Evolutionary conservation across 768 basidiomycete species (phyloP), one percentile per base, ranked within the genome.

Genomic region (Lentinus tigrinus): DNA sequence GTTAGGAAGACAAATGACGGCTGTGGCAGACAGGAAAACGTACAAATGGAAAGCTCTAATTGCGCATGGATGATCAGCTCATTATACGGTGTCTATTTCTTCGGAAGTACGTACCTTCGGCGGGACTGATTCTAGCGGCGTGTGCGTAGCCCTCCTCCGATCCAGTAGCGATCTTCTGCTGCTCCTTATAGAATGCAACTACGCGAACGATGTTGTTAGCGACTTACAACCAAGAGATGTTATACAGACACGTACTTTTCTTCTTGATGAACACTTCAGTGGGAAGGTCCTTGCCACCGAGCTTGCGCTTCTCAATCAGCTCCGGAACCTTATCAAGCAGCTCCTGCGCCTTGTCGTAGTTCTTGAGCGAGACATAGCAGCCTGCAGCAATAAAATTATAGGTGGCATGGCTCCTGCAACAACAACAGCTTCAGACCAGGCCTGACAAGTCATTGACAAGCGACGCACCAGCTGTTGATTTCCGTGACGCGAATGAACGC

Each of bases 301-400:
- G 71, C 72, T 84, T 89, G 70, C 77, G 79, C 68, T 79, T 81
- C 19, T 84, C 79, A 11, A 91, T 74, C 50, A 85, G 67, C 0
- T 72, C 75, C 0, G 88, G 88, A n/a, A 91, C 78, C 13, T 67
- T 72, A 57, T 92, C 84, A 4, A 91, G 67, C 13, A 91, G 70
- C 54, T 71, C 71, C 69, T 88, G 84, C 9, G 88, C 86, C 61
- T 83, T 80, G 13, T 75, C 73, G n/a, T 74, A 68, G 56, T 88
- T 75, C 28, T 81, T 79, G 9, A 85, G 61, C 0, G 85, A 82
- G 47, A 87, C 66, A 62, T 85, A 78, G 64, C 90, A 92, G 1
- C 90, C 87, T n/a, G 86, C 88, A 21, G 88, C 85, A 34, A 91
- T 80, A 68, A 87, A 90, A 62, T 85, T 84, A 69, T 92, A 92